These are phyloP conservation scores for Raphanus sativus DNA, from an alignment of 345 rosid genomes.

Conservation along the genomic window DNA sequence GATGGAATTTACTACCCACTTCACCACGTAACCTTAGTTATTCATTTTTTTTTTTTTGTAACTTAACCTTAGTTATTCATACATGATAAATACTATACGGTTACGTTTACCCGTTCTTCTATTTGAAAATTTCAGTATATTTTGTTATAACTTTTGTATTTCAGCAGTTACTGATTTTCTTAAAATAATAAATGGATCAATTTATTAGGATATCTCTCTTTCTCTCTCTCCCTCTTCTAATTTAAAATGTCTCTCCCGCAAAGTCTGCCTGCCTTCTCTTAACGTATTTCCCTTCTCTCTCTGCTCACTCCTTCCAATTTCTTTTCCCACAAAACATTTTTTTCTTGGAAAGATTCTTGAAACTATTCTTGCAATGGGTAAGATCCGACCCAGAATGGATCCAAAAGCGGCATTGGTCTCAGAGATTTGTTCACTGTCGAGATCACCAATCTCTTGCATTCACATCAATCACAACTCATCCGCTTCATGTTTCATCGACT, in stretches of 20 bases:
- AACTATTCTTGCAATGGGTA: constrained; percentile 41
- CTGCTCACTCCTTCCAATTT: constrained; percentile 7
- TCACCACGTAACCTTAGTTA: background rate
- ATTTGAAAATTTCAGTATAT: constrained; percentile 4
- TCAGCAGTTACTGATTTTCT: background rate
- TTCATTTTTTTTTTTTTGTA: too few species aligned
- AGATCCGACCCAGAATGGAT: constrained; percentile 50
- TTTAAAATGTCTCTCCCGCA: constrained; percentile 66
- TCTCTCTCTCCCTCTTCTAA: constrained; percentile 36
- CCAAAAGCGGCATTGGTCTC: constrained; percentile 51
- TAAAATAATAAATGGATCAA: constrained; percentile 13
- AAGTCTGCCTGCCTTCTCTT: constrained; percentile 60
- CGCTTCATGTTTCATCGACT: constrained; percentile 63
- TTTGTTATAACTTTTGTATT: background rate
- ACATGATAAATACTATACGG: background rate
- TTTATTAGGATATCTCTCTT: background rate
- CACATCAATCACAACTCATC: constrained; percentile 41
- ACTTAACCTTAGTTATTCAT: background rate
- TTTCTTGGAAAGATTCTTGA: constrained; percentile 10
- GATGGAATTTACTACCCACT: background rate
- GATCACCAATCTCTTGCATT: constrained; percentile 47
- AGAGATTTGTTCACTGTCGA: constrained; percentile 67
- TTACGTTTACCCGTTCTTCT: constrained; percentile 25
- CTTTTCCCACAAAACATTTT: background rate
- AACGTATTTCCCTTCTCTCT: constrained; percentile 45